Base-by-base conservation (phyloP, 139 green algal species). In the Microglena sp. region DNA sequence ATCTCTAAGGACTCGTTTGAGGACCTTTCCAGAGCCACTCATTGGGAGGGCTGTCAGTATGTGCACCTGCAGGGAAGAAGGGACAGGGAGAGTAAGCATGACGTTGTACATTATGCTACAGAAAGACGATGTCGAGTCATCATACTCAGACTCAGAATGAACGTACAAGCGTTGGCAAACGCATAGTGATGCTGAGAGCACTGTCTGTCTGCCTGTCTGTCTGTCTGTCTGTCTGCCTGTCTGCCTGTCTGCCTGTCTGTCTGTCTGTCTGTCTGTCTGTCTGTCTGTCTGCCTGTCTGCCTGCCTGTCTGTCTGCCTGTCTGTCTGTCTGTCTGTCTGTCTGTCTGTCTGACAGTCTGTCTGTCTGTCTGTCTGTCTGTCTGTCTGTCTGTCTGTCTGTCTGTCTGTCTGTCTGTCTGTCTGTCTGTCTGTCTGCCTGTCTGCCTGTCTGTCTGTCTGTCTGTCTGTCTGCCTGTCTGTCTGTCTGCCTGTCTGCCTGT, bases 21-120 rank as follows among this genome's bases (percentile, higher is more conserved):
- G 67, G 5, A 95, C 80, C 68, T 95, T 95, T n/a, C 88, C 88
- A 33, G 83, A 91, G 1, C 85, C 86, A 15, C 82, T 95, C 7
- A 69, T 83, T 28, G 88, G 88, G 74, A 95, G 76, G 2, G 44
- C 35, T 4, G 79, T 73, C 33, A 95, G 29, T 28, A 95, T 28
- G 54, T 82, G 69, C n/a, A 94, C 60, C 55, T 74, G 66, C 1
- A 59, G 4, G 11, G 36, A 32, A 18, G 2, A 36, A 26, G 6
- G 36, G n/a, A n/a, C n/a, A n/a, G n/a, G n/a, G n/a, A n/a, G n/a
- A n/a, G n/a, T n/a, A n/a, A n/a, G n/a, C n/a, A n/a, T n/a, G n/a
- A n/a, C n/a, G n/a, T n/a, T n/a, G n/a, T n/a, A n/a, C n/a, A n/a
- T n/a, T n/a, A n/a, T 28, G 30, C n/a, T 18, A 6, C 8, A 21